Conservation (phyloP, 345 rosid species). For the Eucalyptus curtisii region DNA sequence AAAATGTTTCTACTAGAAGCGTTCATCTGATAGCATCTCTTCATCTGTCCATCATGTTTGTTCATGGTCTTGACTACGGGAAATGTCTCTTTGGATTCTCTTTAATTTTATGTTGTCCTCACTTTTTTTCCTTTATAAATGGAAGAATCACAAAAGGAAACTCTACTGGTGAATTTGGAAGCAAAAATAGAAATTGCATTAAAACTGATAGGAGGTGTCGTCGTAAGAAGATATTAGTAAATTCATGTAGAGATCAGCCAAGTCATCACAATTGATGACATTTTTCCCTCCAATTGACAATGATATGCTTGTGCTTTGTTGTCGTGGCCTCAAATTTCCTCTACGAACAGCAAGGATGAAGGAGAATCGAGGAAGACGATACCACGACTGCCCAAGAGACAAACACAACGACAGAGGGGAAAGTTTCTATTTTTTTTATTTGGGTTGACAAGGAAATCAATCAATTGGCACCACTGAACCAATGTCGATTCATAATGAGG, state of each 20-base stretch:
- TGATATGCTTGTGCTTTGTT: not conserved
- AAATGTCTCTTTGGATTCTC: not conserved
- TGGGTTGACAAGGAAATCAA: not conserved
- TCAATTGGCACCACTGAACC: not conserved
- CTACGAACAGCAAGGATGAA: not conserved
- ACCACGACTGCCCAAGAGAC: not conserved
- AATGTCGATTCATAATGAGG: not conserved
- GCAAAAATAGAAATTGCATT: not conserved
- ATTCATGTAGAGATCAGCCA: not conserved
- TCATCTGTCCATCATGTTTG: not conserved
- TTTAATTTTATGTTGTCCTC: not conserved
- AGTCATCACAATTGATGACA: not conserved
- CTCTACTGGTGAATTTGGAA: not conserved
- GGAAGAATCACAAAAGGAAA: not conserved
- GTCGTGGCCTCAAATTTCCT: not conserved
- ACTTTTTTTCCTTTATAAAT: not conserved
- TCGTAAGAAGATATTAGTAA: not conserved
- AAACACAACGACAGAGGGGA: not conserved
- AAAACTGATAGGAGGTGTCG: not conserved
- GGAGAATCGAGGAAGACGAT: not conserved
- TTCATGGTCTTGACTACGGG: not conserved
- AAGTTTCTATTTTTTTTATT: not conserved
- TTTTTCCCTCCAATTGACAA: not conserved
- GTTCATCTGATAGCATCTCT: not conserved
- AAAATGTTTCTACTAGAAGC: not conserved